Base-by-base conservation (phyloP, 768 basidiomycete species). In the Lactarius tabidus region DNA sequence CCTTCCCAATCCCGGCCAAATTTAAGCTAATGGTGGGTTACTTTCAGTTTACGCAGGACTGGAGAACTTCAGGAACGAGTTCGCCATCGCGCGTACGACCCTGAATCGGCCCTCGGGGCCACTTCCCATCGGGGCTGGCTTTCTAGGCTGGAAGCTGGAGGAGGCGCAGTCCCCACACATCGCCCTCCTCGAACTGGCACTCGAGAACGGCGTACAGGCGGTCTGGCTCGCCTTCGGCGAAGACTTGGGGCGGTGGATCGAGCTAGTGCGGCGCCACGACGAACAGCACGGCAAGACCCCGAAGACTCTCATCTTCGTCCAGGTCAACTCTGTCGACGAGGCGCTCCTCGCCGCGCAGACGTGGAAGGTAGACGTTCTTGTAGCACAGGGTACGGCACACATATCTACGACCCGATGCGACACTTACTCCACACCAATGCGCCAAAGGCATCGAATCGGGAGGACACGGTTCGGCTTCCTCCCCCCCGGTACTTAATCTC, bases 211-310 rank as follows among this genome's bases (percentile, higher is more conserved):
- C 26, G 83, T 90, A 10, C 80, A 79, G 54, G 87, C 88, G 8
- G 75, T 93, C 60, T 93, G 91, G 90, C 79, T 94, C 48, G 79
- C 89, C 0, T 92, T 90, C 71, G 90, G 90, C 1, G 72, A 78
- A 31, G 75, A 86, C 67, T 69, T 89, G 20, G 75, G 76, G 15
- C 71, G 76, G 53, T 93, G 90, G 90, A 80, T 90, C 48, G 71
- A 79, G 23, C 80, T 79, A 65, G 78, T 90, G 55, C 85, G 86
- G 63, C 74, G 81, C n/a, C 76, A 82, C 60, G 84, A 90, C 70
- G 68, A 70, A 15, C 76, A 78, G 29, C 70, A 75, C 59, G 77
- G 78, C 26, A 77, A 73, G 51, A 70, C 69, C 36, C 76, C 77
- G 56, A 78, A 70, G 70, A 86, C 86, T 3, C 75, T 81, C 54